Evolutionary conservation across 164 flowering plant genomes (phyloP).

Genomic region (Magnolia officinalis): DNA sequence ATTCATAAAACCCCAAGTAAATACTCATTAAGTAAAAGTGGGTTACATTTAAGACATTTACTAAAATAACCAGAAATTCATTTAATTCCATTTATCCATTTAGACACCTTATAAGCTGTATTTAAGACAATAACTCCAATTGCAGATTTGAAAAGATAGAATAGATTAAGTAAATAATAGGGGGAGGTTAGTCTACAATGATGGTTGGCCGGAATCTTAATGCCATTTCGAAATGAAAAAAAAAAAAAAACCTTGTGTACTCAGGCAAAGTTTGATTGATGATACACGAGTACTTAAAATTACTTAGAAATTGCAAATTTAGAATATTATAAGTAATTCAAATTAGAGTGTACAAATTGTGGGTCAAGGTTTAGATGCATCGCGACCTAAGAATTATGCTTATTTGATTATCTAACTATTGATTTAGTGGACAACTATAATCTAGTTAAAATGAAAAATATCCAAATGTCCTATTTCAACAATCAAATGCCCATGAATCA

Average conservation of each 20-base stretch:
- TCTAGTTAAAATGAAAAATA: too few relatives aligned
- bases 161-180: not conserved
- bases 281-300: too few relatives aligned
- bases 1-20: conserved; percentile 1
- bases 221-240: too few relatives aligned
- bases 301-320: too few relatives aligned
- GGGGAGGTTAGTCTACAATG: not conserved
- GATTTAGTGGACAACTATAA: too few relatives aligned
- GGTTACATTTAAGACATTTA: conserved; percentile 7
- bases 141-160: conserved; percentile 3
- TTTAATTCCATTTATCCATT: conserved; percentile 1
- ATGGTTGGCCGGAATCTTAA: not conserved
- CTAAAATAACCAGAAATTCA: not conserved
- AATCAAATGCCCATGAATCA: too few relatives aligned
- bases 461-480: too few relatives aligned
- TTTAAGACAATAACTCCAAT: conserved; percentile 5
- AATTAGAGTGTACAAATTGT: too few relatives aligned
- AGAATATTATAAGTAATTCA: not conserved
- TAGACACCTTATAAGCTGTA: not conserved
- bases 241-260: not conserved
- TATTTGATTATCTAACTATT: too few relatives aligned
- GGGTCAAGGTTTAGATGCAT: too few relatives aligned
- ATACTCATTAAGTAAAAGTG: conserved; percentile 3
- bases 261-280: not conserved
- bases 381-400: too few relatives aligned